Conservation (phyloP, 2,329 filamentous ascomycete species). For the Penicillium palitans region DNA sequence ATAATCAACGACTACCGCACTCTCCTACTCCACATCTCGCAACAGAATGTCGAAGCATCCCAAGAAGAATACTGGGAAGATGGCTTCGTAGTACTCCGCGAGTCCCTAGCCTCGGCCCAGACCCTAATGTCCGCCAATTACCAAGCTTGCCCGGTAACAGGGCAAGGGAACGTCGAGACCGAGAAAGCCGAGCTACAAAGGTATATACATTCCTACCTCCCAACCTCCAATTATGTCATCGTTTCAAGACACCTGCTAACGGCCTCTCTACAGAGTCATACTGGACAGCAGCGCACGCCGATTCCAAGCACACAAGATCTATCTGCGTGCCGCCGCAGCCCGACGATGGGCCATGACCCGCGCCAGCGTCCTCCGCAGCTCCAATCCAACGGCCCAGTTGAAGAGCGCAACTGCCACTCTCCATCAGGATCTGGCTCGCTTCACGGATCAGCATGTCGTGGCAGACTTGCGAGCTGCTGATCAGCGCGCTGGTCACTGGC, state of each 20-base stretch:
- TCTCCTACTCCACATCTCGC: conserved; percentile 59
- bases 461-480: conserved; percentile 58
- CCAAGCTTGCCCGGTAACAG: conserved; percentile 43
- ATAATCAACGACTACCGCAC: conserved; percentile 66
- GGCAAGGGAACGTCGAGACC: conserved; percentile 51
- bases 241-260: conserved; percentile 9
- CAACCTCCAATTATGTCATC: too few species aligned
- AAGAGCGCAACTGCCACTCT: conserved; percentile 48
- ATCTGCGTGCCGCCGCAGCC: conserved; percentile 59
- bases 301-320: conserved; percentile 62
- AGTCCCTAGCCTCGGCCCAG: conserved; percentile 57
- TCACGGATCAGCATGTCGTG: conserved; percentile 59
- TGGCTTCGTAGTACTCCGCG: conserved; percentile 59
- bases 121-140: conserved; percentile 57
- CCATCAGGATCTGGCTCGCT: conserved; percentile 55
- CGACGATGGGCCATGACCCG: conserved; percentile 60
- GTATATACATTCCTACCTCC: conserved; percentile 23
- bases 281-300: conserved; percentile 60
- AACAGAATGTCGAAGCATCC: conserved; percentile 53
- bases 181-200: conserved; percentile 58
- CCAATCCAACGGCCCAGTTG: conserved; percentile 50
- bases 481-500: conserved; percentile 59
- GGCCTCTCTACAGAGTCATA: conserved; percentile 52
- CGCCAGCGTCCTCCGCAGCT: conserved; percentile 52
- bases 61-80: conserved; percentile 59